phyloP scores from a whole-genome alignment of 768 basidiomycete species.

The Mrakia hoshinonis region DNA sequence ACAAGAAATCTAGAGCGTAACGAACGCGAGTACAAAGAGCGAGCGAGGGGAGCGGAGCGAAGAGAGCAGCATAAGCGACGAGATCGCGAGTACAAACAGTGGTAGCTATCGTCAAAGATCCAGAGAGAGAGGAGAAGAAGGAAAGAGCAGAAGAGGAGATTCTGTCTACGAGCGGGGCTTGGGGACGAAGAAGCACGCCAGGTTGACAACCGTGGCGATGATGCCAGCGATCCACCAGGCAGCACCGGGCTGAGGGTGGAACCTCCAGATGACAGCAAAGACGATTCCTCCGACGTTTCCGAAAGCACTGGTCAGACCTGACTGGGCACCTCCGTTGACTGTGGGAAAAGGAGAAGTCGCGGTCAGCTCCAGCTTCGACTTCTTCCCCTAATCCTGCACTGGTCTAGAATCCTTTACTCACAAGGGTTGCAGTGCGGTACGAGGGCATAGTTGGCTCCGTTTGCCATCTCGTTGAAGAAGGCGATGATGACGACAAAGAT shows the following conservation, averaged over 20 bases:
- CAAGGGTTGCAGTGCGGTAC: conserved; percentile 47
- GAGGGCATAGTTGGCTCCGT: conserved; percentile 45
- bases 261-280: conserved; percentile 44
- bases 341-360: background rate
- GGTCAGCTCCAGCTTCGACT: too few relatives aligned
- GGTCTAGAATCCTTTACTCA: conserved; percentile 41
- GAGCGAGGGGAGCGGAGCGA: background rate
- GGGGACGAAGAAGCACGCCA: background rate
- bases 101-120: background rate
- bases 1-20: background rate
- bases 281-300: conserved; percentile 48
- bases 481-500: conserved; percentile 41
- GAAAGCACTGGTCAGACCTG: conserved; percentile 43
- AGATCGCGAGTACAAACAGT: background rate
- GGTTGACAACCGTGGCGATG: conserved; percentile 17
- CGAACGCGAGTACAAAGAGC: too few relatives aligned
- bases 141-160: background rate
- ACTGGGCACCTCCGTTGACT: too few relatives aligned
- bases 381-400: too few relatives aligned
- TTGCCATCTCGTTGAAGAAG: conserved; percentile 41
- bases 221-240: conserved; percentile 41
- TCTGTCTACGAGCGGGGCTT: conserved; percentile 17
- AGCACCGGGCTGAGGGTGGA: conserved; percentile 44
- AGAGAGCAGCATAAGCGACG: background rate
- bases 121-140: background rate